Evolutionary conservation across 1,284 basidiomycete species (phyloP).

Genomic region (Inonotus obliquus): DNA sequence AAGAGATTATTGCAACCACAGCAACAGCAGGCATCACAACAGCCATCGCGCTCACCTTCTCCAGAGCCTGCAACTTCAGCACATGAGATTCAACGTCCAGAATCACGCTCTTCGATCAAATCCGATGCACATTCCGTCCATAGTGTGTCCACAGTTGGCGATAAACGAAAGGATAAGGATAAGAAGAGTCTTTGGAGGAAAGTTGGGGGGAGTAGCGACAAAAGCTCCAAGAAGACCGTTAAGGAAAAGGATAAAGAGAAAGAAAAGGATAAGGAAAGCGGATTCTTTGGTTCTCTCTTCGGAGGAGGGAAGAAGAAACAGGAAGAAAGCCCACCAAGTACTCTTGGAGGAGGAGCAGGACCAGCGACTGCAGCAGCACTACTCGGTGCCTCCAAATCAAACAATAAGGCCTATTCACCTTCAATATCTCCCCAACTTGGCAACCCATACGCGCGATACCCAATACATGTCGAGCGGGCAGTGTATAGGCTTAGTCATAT

Average conservation of each 20-base stretch:
- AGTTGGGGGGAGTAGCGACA: constrained; percentile 66
- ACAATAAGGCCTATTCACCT: constrained; percentile 58
- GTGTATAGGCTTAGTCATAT: constrained; percentile 97
- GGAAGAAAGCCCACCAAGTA: constrained; percentile 52
- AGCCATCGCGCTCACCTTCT: constrained; percentile 44
- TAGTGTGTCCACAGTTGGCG: constrained; percentile 29
- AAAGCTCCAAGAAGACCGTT: constrained; percentile 47
- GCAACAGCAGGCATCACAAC: constrained; percentile 25
- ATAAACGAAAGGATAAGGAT: constrained; percentile 68
- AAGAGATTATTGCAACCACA: constrained; percentile 34
- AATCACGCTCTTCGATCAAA: constrained; percentile 21
- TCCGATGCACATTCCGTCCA: constrained; percentile 29
- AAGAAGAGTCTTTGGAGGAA: constrained; percentile 73
- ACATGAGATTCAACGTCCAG: constrained; percentile 12
- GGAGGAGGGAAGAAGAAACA: constrained; percentile 78
- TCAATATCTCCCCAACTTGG: constrained; percentile 61
- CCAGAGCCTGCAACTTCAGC: constrained; percentile 33
- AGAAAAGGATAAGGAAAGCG: constrained; percentile 67
- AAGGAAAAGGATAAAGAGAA: constrained; percentile 53
- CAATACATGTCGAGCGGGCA: constrained; percentile 96
- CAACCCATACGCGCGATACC: constrained; percentile 80
- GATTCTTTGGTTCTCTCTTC: constrained; percentile 89
- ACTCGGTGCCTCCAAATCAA: constrained; percentile 76
- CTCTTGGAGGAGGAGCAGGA: constrained; percentile 51
- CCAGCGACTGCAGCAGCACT: constrained; percentile 80